Evolutionary conservation across 192 early-diverging fungal genomes (phyloP), one percentile per base, ranked within the genome.

Genomic region (Chytriomyces hyalinus): DNA sequence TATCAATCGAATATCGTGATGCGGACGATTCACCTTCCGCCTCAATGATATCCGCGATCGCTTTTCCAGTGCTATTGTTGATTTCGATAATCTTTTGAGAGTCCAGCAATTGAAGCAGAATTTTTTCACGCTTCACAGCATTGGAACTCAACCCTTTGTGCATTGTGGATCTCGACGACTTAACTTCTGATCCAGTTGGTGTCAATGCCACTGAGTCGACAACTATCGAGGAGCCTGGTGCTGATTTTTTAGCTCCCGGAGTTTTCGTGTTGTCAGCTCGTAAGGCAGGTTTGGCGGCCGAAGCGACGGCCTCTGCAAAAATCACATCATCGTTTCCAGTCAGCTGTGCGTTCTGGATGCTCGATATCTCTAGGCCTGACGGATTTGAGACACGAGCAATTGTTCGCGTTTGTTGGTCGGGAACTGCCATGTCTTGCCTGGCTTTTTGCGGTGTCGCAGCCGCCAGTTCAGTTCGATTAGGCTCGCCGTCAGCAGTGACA

Each of bases 1-100:
- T 83, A 62, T 91, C 90, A 28, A 90, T 84, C 9, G 75, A 77
- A 64, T 83, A 82, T 11, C 36, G 51, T 6, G 44, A 9, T 48
- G 9, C 49, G 51, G n/a, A 36, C 20, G 26, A 11, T 17, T 61
- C 48, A 47, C 71, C 60, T 22, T 81, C 78, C 9, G 69, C 36
- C 60, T 67, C 6, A 6, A 79, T 45, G 5, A 85, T 22, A 13
- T 47, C 26, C 45, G 50, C 20, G 4, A 44, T 45, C 20, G 74
- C 22, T n/a, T 84, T 80, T 9, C 78, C 17, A 36, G 80, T 82
- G 68, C 11, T 20, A 22, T 59, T 36, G 26, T 60, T 65, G 68
- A 28, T 13, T 28, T 70, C 61, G 68, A 51, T 70, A 51, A 70
- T 70, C 48, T 70, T 57, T 5, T 57, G 13, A 20, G 53, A 57